Evolutionary conservation across 331 rosid genomes (phyloP).

Genomic region (Cucumis variabilis): DNA sequence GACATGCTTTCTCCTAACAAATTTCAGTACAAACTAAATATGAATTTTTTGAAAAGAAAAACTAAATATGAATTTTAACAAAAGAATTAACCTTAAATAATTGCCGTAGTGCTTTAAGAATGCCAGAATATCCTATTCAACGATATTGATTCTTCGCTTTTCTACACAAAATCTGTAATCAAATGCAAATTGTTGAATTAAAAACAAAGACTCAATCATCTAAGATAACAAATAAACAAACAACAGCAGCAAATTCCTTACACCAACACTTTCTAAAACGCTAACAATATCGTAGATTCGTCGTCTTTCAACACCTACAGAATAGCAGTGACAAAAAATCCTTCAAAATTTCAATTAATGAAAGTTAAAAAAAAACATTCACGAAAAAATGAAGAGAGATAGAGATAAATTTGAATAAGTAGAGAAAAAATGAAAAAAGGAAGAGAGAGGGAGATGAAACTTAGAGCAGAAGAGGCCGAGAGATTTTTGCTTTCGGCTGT

Average conservation of each 20-base stretch:
- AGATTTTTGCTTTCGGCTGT: constrained; percentile 81
- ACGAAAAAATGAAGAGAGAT: not conserved
- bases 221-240: no score
- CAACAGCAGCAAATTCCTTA: no score
- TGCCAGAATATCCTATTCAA: constrained; percentile 86
- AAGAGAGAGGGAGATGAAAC: constrained; percentile 39
- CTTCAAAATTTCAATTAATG: not conserved
- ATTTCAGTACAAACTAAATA: constrained; percentile 8
- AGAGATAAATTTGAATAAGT: not conserved
- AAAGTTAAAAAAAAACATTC: not conserved
- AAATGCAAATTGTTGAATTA: no score
- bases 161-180: no score
- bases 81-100: constrained; percentile 59
- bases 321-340: not conserved
- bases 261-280: constrained; percentile 90
- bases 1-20: not conserved
- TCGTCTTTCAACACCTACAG: constrained; percentile 82
- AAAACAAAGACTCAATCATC: no score
- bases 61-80: not conserved
- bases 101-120: constrained; percentile 60
- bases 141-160: constrained; percentile 88
- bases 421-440: not conserved
- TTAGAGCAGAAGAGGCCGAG: constrained; percentile 93
- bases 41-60: not conserved
- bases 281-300: constrained; percentile 96